Base-by-base conservation (phyloP, 305 asterid genomes). In the Fraxinus nigra region DNA sequence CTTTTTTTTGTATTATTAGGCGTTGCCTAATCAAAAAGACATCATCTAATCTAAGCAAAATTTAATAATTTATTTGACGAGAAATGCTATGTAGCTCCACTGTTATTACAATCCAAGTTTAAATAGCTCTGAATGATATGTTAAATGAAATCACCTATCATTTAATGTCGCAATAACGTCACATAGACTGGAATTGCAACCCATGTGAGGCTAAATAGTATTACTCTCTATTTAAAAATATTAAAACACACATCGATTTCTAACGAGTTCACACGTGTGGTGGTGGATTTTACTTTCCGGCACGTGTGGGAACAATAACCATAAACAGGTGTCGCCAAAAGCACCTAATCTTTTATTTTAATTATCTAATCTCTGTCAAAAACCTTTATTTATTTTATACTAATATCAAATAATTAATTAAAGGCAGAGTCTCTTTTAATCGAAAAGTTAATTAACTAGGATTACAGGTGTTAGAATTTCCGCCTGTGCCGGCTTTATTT, bases 401-500 rank as follows among this genome's bases (percentile, higher is more conserved):
- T 22, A 37, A 33, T 16, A 11, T 4, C 51, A 28, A 79, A 75
- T 67, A 83, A 72, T 72, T 81, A 79, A 61, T 46, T 51, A 30
- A 72, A 26, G 70, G 69, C 59, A 37, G 74, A 37, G 74, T 73
- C 80, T 18, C 78, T 7, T 59, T 54, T 76, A 75, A 84, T 75
- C 75, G 16, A 14, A 69, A 63, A 63, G 73, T 69, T 78, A 77
- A 80, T 78, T 81, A 77, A 81, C 26, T 78, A 78, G 73, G 81
- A 67, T 81, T 38, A 54, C 89, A 86, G 77, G 85, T 76, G 90
- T 82, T 77, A 81, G 85, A 86, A 84, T 86, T 81, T 82, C 91
- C 90, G 89, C 79, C 86, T 73, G 82, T 59, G 87, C 89, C 91
- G 93, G 93, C 93, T 83, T 89, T 88, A 85, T 30, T 81, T 78